Percentiles rank a stretch among this genome's conserved stretches.
These are phyloP conservation scores for Hapsidospora chrysogenum DNA, from an alignment of 495 filamentous ascomycete species.

Conservation along the genomic window DNA sequence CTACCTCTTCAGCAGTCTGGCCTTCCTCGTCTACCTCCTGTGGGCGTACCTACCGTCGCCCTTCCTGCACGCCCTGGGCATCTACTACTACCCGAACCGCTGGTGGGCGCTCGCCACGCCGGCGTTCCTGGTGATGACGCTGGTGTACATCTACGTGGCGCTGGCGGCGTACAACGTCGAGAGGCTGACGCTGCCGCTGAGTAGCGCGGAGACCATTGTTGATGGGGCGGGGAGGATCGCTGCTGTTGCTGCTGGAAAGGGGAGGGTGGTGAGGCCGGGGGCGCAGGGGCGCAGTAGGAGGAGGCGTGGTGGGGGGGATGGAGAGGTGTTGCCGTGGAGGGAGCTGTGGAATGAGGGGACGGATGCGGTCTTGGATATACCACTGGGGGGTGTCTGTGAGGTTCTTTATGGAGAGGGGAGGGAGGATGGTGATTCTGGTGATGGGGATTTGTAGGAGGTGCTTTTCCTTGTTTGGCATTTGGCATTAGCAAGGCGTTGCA, in stretches of 20 bases:
- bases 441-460: conserved; percentile 1
- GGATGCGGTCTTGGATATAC: conserved; percentile 95
- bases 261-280: no score
- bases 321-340: no score
- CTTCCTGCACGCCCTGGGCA: conserved; percentile 81
- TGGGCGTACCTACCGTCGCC: conserved; percentile 90
- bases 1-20: conserved; percentile 66
- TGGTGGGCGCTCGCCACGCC: conserved; percentile 96
- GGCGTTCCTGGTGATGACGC: conserved; percentile 69
- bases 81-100: conserved; percentile 90
- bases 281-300: conserved; percentile 32
- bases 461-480: not conserved
- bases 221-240: conserved; percentile 81
- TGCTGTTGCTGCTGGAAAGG: conserved; percentile 57
- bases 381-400: conserved; percentile 93
- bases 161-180: conserved; percentile 82
- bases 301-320: no score
- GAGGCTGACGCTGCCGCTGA: conserved; percentile 68
- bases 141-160: conserved; percentile 89
- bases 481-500: no score
- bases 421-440: conserved; percentile 7
- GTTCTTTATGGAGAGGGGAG: conserved; percentile 51
- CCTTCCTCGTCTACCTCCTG: conserved; percentile 77
- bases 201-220: conserved; percentile 74
- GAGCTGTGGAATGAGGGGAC: conserved; percentile 80